Evolutionary conservation across 2,329 filamentous ascomycete genomes (phyloP).

Genomic region (Didymella pomorum): DNA sequence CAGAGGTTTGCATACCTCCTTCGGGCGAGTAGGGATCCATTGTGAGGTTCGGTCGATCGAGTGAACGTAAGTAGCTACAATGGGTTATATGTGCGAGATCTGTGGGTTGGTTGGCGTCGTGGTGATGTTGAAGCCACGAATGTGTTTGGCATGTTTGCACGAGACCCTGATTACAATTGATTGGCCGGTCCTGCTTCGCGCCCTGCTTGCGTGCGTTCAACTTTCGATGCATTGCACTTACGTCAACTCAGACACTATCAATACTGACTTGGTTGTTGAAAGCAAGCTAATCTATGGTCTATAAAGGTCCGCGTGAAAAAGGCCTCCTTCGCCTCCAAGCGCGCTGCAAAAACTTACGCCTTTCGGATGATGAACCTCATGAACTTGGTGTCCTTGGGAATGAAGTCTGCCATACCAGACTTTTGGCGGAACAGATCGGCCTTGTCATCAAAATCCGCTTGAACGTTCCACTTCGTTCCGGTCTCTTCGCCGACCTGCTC

Average conservation of each 20-base stretch:
- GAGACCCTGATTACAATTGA: slow-evolving; percentile 31
- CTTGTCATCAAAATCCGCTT: slow-evolving; percentile 37
- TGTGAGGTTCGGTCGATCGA: slow-evolving; percentile 3
- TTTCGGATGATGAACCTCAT: slow-evolving; percentile 39
- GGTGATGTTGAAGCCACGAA: slow-evolving; percentile 43
- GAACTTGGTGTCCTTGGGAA: slow-evolving; percentile 36
- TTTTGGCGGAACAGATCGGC: slow-evolving; percentile 31
- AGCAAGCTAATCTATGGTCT: background rate
- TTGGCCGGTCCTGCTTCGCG: slow-evolving; percentile 25
- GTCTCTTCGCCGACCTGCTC: slow-evolving; percentile 50
- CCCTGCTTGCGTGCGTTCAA: background rate
- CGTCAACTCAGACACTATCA: background rate
- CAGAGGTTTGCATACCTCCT: slow-evolving; percentile 58
- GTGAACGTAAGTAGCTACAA: slow-evolving; percentile 9
- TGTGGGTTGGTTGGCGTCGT: slow-evolving; percentile 19
- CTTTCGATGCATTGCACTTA: background rate
- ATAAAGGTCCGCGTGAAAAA: background rate
- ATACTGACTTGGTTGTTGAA: background rate
- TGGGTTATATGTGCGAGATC: slow-evolving; percentile 2
- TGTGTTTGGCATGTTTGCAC: slow-evolving; percentile 43
- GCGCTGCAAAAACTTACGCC: background rate
- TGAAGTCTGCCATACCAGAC: slow-evolving; percentile 25
- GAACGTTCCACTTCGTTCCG: slow-evolving; percentile 47
- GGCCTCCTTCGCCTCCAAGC: no score
- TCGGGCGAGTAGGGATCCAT: slow-evolving; percentile 70